These are phyloP conservation scores for Coniochaeta pulveracea DNA, from an alignment of 2,329 filamentous ascomycete genomes.

Conservation along the genomic window DNA sequence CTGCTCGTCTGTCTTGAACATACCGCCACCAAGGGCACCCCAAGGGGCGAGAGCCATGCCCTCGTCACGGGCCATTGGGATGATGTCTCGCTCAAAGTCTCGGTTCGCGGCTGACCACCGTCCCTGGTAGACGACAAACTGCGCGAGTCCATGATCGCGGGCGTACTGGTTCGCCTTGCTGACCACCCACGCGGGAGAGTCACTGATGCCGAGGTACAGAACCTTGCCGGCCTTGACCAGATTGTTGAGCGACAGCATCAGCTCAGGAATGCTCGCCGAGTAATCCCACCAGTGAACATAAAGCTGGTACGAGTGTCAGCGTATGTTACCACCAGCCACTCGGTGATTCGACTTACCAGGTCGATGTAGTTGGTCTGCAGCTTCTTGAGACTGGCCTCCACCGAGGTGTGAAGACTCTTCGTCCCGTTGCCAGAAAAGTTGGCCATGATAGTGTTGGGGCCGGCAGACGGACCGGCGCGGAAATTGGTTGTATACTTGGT, in stretches of 20 bases:
- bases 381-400: constrained; percentile 45
- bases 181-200: constrained; percentile 47
- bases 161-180: constrained; percentile 45
- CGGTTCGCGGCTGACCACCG: constrained; percentile 44
- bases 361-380: constrained; percentile 61
- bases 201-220: constrained; percentile 45
- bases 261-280: constrained; percentile 39
- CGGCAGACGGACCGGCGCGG: constrained; percentile 20
- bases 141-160: constrained; percentile 44
- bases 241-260: constrained; percentile 47
- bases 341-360: constrained; percentile 38
- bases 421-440: constrained; percentile 48
- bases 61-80: constrained; percentile 52
- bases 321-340: no score
- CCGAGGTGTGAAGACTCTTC: constrained; percentile 46
- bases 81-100: constrained; percentile 59
- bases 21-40: constrained; percentile 34
- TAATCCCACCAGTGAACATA: constrained; percentile 48
- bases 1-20: constrained; percentile 21
- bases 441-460: constrained; percentile 30
- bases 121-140: constrained; percentile 55
- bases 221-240: constrained; percentile 41
- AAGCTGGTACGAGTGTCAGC: constrained; percentile 22
- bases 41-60: constrained; percentile 44
- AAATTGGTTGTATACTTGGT: constrained; percentile 59